A percentile compares a stretch with the other conserved stretches of the same genome.
Evolutionary conservation across 2,329 filamentous ascomycete genomes (phyloP).

Genomic region (Talaromyces rugulosus): DNA sequence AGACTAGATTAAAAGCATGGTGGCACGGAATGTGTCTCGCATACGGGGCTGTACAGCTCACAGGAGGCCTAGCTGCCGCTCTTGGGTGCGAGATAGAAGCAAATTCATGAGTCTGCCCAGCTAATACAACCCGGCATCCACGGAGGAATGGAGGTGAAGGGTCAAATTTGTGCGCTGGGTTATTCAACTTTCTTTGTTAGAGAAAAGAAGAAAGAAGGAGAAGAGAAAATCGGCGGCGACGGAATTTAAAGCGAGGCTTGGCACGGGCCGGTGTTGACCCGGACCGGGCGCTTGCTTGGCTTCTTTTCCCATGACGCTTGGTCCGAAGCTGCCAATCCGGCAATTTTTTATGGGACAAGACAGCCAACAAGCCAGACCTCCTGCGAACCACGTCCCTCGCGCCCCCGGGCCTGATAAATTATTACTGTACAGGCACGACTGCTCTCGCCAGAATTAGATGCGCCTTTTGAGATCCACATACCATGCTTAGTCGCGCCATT

Average conservation of each 20-base stretch:
- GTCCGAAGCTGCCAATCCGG: neutral
- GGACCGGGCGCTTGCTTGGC: neutral
- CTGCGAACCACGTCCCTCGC: neutral
- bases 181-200: slow-evolving; percentile 52
- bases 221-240: slow-evolving; percentile 16
- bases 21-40: slow-evolving; percentile 37
- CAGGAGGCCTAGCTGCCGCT: slow-evolving; percentile 44
- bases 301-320: slow-evolving; percentile 8
- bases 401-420: neutral
- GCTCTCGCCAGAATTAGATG: slow-evolving; percentile 7
- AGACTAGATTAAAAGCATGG: slow-evolving; percentile 9
- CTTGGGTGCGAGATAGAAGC: slow-evolving; percentile 44
- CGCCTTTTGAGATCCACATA: slow-evolving; percentile 12
- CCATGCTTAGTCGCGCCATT: slow-evolving; percentile 44
- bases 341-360: slow-evolving; percentile 7
- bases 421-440: slow-evolving; percentile 16
- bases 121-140: slow-evolving; percentile 58
- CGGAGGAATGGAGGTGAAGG: slow-evolving; percentile 41
- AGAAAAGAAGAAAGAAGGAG: slow-evolving; percentile 34
- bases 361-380: neutral
- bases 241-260: slow-evolving; percentile 18
- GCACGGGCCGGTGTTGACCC: slow-evolving; percentile 20
- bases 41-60: slow-evolving; percentile 47
- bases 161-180: slow-evolving; percentile 57
- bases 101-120: slow-evolving; percentile 44